Evolutionary conservation across 176 grass and related monocot genomes (phyloP).

Genomic region (Lolium rigidum): DNA sequence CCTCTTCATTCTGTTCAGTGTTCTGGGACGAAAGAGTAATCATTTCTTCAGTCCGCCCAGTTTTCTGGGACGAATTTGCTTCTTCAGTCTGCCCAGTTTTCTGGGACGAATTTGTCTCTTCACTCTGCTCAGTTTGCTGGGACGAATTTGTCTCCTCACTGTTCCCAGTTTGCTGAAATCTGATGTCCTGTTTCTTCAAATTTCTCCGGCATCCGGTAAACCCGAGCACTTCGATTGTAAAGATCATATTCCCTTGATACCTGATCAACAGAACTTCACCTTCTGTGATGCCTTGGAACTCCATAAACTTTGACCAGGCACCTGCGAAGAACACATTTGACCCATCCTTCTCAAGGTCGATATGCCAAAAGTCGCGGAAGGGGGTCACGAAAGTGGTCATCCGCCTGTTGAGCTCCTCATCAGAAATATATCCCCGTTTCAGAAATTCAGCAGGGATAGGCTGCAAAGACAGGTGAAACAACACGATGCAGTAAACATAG

Average conservation of each 20-base stretch:
- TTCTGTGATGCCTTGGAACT: conserved; percentile 17
- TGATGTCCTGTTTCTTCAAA: neutral
- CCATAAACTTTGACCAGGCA: conserved; percentile 29
- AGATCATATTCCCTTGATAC: conserved; percentile 40
- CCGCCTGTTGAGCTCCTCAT: neutral
- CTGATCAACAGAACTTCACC: conserved; percentile 31
- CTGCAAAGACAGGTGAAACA: neutral
- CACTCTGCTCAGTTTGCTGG: neutral
- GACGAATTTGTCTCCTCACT: neutral
- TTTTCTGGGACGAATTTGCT: neutral
- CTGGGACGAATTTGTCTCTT: neutral
- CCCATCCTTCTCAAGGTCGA: conserved; percentile 24
- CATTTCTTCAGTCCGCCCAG: neutral
- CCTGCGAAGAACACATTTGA: conserved; percentile 25
- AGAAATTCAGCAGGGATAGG: conserved; percentile 40
- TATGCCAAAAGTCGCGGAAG: conserved; percentile 25
- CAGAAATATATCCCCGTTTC: neutral
- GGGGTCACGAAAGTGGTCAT: neutral
- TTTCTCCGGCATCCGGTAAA: conserved; percentile 13
- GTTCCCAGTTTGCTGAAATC: neutral
- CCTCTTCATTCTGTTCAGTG: neutral
- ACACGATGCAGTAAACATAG: neutral
- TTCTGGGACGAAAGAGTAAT: neutral
- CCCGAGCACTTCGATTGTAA: conserved; percentile 37
- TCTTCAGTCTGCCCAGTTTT: neutral